phyloP scores from a whole-genome alignment of 495 filamentous ascomycete species.

The Copromyces sp. region DNA sequence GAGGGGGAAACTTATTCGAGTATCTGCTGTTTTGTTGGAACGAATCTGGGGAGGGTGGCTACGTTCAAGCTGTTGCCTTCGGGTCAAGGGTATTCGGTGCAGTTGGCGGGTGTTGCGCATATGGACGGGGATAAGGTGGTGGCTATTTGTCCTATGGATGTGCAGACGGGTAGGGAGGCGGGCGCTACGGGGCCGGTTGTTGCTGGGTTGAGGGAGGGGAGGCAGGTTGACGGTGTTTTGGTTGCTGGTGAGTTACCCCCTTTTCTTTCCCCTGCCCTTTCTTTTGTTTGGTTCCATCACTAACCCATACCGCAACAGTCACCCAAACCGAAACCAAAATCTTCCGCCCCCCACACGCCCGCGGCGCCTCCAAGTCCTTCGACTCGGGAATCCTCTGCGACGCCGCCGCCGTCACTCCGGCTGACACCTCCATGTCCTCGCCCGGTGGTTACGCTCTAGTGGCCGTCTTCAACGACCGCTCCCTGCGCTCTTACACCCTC shows the following conservation, averaged over 20 bases:
- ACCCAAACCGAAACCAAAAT: conserved; percentile 67
- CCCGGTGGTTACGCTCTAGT: conserved; percentile 71
- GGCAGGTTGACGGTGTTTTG: conserved; percentile 58
- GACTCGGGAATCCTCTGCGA: conserved; percentile 66
- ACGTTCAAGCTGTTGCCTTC: conserved; percentile 86
- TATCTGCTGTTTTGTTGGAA: conserved; percentile 86
- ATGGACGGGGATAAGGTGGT: conserved; percentile 68
- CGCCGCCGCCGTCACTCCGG: conserved; percentile 62
- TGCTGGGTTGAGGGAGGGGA: conserved; percentile 58
- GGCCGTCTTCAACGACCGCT: conserved; percentile 72
- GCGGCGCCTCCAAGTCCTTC: conserved; percentile 83
- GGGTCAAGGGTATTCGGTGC: conserved; percentile 59
- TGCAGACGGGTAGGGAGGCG: conserved; percentile 65
- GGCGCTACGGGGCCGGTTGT: conserved; percentile 64
- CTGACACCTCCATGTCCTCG: conserved; percentile 59
- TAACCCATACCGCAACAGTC: too few species aligned
- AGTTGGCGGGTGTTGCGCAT: conserved; percentile 53
- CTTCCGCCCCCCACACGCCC: conserved; percentile 73
- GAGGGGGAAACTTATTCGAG: conserved; percentile 92
- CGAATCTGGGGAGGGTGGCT: conserved; percentile 66
- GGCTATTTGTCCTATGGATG: conserved; percentile 64
- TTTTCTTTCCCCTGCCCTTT: not conserved
- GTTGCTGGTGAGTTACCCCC: conserved; percentile 37
- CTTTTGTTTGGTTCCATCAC: too few species aligned
- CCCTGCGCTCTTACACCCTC: conserved; percentile 68